Conservation (phyloP, 345 rosid species). For the Brassica incana region DNA sequence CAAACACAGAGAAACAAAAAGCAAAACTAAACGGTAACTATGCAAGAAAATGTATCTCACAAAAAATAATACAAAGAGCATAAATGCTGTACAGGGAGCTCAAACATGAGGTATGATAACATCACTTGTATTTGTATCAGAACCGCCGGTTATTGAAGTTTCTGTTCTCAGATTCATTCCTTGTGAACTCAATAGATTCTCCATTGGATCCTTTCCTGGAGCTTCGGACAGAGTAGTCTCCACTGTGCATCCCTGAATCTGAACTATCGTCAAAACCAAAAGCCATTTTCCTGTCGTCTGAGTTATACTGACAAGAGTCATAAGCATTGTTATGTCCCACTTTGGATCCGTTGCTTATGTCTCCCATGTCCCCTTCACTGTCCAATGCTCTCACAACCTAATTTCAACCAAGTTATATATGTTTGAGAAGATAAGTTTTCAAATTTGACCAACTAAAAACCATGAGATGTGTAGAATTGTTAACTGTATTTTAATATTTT, state of each 20-base stretch:
- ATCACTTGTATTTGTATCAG: conserved; percentile 35
- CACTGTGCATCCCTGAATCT: conserved; percentile 54
- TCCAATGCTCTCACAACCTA: conserved; percentile 91
- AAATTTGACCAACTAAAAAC: background rate
- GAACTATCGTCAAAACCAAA: conserved; percentile 53
- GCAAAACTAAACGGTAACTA: conserved; percentile 33
- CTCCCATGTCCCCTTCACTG: conserved; percentile 62
- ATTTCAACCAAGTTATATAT: conserved; percentile 1
- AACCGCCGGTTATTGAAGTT: conserved; percentile 40
- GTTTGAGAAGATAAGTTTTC: background rate
- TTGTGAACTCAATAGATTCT: conserved; percentile 51
- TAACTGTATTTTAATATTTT: background rate
- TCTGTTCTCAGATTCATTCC: conserved; percentile 59
- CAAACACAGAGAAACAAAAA: conserved; percentile 18
- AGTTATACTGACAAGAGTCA: conserved; percentile 72
- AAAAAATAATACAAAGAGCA: conserved; percentile 24
- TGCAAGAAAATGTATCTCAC: conserved; percentile 24
- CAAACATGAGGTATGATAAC: conserved; percentile 20
- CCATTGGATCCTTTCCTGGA: conserved; percentile 41
- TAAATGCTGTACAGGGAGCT: conserved; percentile 41
- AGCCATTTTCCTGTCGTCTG: conserved; percentile 78
- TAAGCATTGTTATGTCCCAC: conserved; percentile 69
- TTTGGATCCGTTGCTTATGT: conserved; percentile 75
- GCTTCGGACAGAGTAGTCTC: conserved; percentile 49
- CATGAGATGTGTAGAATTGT: background rate